phyloP scores from a whole-genome alignment of 108 stramenopile species.

The Pseudonitzschia multistriata region DNA sequence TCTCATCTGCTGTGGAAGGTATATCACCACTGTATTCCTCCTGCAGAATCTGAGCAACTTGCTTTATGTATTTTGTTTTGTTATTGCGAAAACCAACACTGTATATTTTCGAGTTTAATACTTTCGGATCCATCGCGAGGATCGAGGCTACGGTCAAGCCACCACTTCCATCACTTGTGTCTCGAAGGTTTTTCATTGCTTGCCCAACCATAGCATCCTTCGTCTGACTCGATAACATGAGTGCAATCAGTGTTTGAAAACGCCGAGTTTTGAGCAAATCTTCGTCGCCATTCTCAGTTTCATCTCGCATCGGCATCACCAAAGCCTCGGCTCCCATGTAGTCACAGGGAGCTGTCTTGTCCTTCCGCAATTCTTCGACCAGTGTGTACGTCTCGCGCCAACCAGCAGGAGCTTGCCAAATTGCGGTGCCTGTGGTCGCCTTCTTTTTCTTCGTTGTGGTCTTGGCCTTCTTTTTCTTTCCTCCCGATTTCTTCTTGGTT shows the following conservation, averaged over 20 bases:
- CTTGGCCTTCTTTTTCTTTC: constrained; percentile 8
- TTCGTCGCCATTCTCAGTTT: not conserved
- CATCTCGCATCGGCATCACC: constrained; percentile 21
- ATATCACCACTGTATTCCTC: constrained; percentile 74
- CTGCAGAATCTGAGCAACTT: constrained; percentile 59
- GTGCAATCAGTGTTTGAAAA: constrained; percentile 78
- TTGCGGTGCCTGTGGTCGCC: not conserved
- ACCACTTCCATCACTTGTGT: constrained; percentile 35
- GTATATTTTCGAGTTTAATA: constrained; percentile 61
- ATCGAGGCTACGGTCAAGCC: constrained; percentile 55
- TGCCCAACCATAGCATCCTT: constrained; percentile 87
- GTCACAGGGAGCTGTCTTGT: constrained; percentile 83
- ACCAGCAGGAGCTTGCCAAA: constrained; percentile 40
- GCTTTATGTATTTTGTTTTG: constrained; percentile 86
- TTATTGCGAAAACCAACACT: constrained; percentile 92
- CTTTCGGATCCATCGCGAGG: constrained; percentile 41
- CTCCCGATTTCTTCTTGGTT: too few species aligned
- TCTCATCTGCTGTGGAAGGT: constrained; percentile 64
- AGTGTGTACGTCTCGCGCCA: constrained; percentile 69
- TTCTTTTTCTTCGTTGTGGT: constrained; percentile 10
- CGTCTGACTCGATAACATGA: constrained; percentile 91
- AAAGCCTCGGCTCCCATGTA: constrained; percentile 74
- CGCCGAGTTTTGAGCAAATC: constrained; percentile 44
- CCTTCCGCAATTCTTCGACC: constrained; percentile 75
- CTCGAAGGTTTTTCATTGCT: constrained; percentile 67